phyloP scores from a whole-genome alignment of 148 eudicot species.

The Spergularia bocconei region DNA sequence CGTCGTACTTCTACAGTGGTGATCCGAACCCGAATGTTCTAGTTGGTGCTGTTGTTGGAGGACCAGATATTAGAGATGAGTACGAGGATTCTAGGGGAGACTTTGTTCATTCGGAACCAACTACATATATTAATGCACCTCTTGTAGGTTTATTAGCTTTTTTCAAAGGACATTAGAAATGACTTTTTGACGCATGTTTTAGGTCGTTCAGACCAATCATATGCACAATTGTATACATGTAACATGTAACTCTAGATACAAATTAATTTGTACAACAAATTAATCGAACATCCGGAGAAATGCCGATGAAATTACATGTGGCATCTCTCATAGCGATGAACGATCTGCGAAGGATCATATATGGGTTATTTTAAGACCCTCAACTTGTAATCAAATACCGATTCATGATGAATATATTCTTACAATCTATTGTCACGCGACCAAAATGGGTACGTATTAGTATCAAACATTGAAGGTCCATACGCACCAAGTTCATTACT shows the following conservation, averaged over 20 bases:
- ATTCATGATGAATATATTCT: no score
- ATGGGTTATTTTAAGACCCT: no score
- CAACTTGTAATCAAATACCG: no score
- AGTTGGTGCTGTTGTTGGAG: constrained; percentile 62
- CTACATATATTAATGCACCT: constrained; percentile 69
- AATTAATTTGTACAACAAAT: background rate
- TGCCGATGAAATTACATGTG: background rate
- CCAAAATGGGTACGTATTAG: no score
- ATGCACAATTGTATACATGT: no score
- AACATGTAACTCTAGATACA: background rate
- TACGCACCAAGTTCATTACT: no score
- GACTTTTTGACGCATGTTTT: background rate
- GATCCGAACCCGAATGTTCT: constrained; percentile 49
- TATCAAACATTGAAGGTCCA: no score
- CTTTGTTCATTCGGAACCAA: constrained; percentile 46
- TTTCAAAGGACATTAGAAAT: constrained; percentile 34
- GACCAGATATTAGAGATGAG: constrained; percentile 41
- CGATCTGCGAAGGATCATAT: background rate
- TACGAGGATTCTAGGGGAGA: constrained; percentile 41
- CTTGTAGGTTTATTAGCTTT: constrained; percentile 57
- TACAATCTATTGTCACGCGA: no score
- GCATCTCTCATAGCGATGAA: constrained; percentile 14
- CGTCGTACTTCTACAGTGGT: constrained; percentile 35
- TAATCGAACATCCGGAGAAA: constrained; percentile 5
- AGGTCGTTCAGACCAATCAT: background rate